These are phyloP conservation scores for Xylariaceae sp. DNA, from an alignment of 2,329 filamentous ascomycete species.

Conservation along the genomic window DNA sequence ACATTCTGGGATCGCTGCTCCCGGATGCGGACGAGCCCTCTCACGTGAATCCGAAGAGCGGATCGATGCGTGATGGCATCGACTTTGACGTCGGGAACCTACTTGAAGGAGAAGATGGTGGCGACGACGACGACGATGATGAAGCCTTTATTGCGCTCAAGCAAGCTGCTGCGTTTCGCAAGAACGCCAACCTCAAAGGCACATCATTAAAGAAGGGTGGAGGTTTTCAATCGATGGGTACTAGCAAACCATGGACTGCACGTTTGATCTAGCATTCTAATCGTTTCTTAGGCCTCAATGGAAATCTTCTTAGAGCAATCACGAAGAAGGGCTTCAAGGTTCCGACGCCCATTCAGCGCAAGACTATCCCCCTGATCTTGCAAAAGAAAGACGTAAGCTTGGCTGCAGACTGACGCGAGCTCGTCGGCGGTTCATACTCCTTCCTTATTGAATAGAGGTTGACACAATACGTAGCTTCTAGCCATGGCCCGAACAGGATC, in stretches of 20 bases:
- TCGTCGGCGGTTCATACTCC: neutral
- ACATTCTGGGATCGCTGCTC: slow-evolving; percentile 77
- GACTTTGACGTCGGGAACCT: slow-evolving; percentile 57
- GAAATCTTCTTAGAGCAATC: slow-evolving; percentile 82
- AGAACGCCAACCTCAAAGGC: slow-evolving; percentile 74
- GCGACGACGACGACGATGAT: slow-evolving; percentile 67
- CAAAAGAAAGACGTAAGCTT: slow-evolving; percentile 65
- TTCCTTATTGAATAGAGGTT: slow-evolving; percentile 45
- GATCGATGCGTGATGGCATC: slow-evolving; percentile 35
- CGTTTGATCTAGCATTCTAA: slow-evolving; percentile 1
- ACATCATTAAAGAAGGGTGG: slow-evolving; percentile 90
- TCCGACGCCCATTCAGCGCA: slow-evolving; percentile 94
- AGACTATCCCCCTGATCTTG: slow-evolving; percentile 87
- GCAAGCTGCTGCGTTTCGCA: slow-evolving; percentile 83
- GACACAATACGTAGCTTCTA: slow-evolving; percentile 76
- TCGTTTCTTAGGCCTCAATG: slow-evolving; percentile 58
- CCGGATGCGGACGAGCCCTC: slow-evolving; percentile 50
- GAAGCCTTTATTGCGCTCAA: slow-evolving; percentile 86
- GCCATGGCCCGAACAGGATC: slow-evolving; percentile 99
- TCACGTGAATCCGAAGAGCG: slow-evolving; percentile 37
- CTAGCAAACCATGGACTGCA: slow-evolving; percentile 10
- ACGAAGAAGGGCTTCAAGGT: slow-evolving; percentile 91
- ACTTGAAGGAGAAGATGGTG: slow-evolving; percentile 49
- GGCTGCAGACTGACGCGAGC: neutral
- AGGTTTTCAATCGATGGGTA: slow-evolving; percentile 92